Evolutionary conservation across 177 flowering plant genomes (phyloP).

Genomic region (Vitis hybrid): DNA sequence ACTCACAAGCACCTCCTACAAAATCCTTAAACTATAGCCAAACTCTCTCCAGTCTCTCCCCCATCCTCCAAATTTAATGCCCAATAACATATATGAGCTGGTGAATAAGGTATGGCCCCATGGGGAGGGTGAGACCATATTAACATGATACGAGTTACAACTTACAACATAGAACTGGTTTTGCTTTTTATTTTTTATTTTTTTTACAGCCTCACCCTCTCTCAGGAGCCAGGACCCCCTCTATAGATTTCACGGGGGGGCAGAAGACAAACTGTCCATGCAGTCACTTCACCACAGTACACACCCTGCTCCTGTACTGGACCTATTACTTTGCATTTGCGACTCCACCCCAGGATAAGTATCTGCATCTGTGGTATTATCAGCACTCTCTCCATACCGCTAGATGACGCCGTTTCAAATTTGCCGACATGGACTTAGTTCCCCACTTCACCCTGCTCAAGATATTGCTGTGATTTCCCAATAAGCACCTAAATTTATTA

Average conservation of each 20-base stretch:
- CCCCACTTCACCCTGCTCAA: too few relatives aligned
- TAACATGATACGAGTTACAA: too few relatives aligned
- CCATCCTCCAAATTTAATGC: too few relatives aligned
- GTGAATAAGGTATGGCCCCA: too few relatives aligned
- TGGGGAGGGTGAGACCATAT: too few relatives aligned
- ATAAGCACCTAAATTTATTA: too few relatives aligned
- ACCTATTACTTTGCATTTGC: background rate
- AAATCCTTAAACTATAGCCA: too few relatives aligned
- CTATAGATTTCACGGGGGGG: slow-evolving; percentile 14
- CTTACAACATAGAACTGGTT: background rate
- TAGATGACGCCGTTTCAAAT: slow-evolving; percentile 11
- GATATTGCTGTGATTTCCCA: too few relatives aligned
- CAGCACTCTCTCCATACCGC: background rate
- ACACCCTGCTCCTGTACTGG: slow-evolving; percentile 7
- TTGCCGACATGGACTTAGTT: background rate
- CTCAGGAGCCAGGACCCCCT: slow-evolving; percentile 1
- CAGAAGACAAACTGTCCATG: slow-evolving; percentile 29
- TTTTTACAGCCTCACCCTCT: too few relatives aligned
- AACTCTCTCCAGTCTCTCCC: too few relatives aligned
- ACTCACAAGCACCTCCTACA: too few relatives aligned
- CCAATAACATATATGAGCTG: too few relatives aligned
- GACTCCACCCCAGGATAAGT: background rate
- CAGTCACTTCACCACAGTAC: slow-evolving; percentile 13
- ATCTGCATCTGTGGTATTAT: background rate
- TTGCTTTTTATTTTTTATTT: background rate